These are phyloP conservation scores for Phyllosticta ampelicida DNA, from an alignment of 2,329 filamentous ascomycete genomes.

Conservation along the genomic window DNA sequence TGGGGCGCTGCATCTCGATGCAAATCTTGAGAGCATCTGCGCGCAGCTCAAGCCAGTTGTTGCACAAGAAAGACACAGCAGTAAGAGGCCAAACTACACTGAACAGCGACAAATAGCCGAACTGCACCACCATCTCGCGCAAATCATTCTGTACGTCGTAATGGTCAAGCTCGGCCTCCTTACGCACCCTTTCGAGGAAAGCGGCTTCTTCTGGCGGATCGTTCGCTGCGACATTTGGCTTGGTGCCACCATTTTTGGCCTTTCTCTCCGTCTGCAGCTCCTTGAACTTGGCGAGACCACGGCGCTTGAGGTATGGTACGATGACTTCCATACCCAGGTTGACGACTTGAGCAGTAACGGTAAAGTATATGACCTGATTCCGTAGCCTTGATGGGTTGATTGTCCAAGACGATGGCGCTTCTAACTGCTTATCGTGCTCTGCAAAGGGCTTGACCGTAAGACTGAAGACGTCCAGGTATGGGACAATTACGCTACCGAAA, in stretches of 20 bases:
- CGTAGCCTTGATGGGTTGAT: conserved; percentile 76
- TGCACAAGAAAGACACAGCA: conserved; percentile 75
- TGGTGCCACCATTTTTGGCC: conserved; percentile 43
- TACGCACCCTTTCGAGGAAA: conserved; percentile 71
- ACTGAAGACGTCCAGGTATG: conserved; percentile 75
- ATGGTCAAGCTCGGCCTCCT: conserved; percentile 67
- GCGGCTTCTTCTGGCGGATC: conserved; percentile 68
- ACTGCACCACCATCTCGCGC: conserved; percentile 85
- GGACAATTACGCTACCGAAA: conserved; percentile 73
- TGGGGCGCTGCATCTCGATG: conserved; percentile 75
- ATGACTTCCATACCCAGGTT: conserved; percentile 77
- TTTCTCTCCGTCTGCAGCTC: conserved; percentile 53
- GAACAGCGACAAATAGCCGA: conserved; percentile 82
- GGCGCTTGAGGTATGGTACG: conserved; percentile 74
- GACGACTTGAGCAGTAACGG: conserved; percentile 85
- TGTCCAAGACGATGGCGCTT: conserved; percentile 47
- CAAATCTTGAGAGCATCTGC: conserved; percentile 93
- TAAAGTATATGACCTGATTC: conserved; percentile 92
- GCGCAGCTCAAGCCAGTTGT: conserved; percentile 93
- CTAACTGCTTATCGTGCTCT: conserved; percentile 60
- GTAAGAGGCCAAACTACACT: conserved; percentile 94
- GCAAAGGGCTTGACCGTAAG: conserved; percentile 64
- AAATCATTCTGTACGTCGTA: conserved; percentile 91
- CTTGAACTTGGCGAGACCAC: conserved; percentile 67
- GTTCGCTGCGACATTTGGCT: conserved; percentile 40